Evolutionary conservation across 148 eudicot genomes (phyloP).

Genomic region (Chenopodium album): DNA sequence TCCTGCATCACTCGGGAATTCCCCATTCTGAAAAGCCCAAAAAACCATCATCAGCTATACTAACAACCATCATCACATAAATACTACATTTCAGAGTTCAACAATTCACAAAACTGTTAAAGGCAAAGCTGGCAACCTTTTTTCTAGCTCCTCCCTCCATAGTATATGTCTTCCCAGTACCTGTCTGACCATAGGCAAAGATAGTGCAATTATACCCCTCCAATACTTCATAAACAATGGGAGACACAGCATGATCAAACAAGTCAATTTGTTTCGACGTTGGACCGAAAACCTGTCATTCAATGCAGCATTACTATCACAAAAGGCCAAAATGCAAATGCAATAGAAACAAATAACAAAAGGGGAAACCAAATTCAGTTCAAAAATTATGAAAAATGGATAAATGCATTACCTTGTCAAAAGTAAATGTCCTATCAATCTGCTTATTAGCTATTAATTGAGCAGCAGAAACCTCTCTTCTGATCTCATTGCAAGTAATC

Average conservation of each 20-base stretch:
- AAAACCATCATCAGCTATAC: background rate
- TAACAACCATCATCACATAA: background rate
- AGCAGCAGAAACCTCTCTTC: slow-evolving; percentile 85
- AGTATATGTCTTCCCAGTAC: slow-evolving; percentile 97
- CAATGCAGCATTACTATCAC: background rate
- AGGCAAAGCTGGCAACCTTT: slow-evolving; percentile 48
- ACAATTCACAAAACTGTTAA: background rate
- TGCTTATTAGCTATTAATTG: slow-evolving; percentile 95
- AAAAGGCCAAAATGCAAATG: background rate
- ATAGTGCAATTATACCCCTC: slow-evolving; percentile 99
- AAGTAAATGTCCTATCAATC: slow-evolving; percentile 84
- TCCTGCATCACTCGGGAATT: slow-evolving; percentile 91
- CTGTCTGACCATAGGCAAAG: slow-evolving; percentile 99
- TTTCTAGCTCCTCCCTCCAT: slow-evolving; percentile 99
- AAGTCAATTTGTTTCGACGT: slow-evolving; percentile 81
- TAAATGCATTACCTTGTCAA: slow-evolving; percentile 65
- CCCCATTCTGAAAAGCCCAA: slow-evolving; percentile 69
- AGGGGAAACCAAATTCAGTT: background rate
- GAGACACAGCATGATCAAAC: slow-evolving; percentile 82
- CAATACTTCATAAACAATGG: slow-evolving; percentile 88
- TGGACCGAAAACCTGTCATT: slow-evolving; percentile 85
- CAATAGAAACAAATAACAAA: background rate
- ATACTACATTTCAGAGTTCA: background rate
- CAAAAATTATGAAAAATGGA: background rate
- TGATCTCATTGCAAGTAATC: slow-evolving; percentile 75